A percentile compares a stretch with the other conserved stretches of the same genome.
Conservation (phyloP, 1,284 basidiomycete genomes). For the Lentinula novae-zelandiae region DNA sequence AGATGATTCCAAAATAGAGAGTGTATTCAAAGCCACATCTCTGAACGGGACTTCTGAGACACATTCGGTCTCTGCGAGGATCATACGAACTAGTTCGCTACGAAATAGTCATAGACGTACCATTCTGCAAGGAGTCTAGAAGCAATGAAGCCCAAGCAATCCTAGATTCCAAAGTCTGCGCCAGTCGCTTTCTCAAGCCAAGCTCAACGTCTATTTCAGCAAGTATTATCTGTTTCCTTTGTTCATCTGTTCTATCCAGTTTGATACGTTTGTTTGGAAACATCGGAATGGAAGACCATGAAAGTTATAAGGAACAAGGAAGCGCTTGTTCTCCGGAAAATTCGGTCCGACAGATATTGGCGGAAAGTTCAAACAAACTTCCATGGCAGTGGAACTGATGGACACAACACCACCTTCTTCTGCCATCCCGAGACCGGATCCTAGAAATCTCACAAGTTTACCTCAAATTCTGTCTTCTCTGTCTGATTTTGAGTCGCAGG, state of each 20-base stretch:
- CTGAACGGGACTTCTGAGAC: conserved; percentile 32
- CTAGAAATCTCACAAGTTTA: conserved; percentile 56
- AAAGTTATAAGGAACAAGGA: not conserved
- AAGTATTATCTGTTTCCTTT: conserved; percentile 10
- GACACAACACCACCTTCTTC: not conserved
- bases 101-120: conserved; percentile 14
- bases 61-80: conserved; percentile 4
- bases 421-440: conserved; percentile 26
- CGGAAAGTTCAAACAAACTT: not conserved
- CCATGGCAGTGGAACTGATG: not conserved
- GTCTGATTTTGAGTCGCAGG: conserved; percentile 75
- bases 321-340: too few relatives aligned
- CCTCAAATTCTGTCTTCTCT: conserved; percentile 67
- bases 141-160: conserved; percentile 64
- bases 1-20: conserved; percentile 51
- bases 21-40: conserved; percentile 52
- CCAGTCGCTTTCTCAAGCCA: conserved; percentile 50
- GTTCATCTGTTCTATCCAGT: conserved; percentile 1
- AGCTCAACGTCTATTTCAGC: conserved; percentile 64
- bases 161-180: conserved; percentile 53
- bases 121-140: conserved; percentile 44
- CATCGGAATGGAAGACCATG: not conserved
- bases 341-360: too few relatives aligned
- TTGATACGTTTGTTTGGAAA: conserved; percentile 11
- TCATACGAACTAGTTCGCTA: not conserved